Evolutionary conservation across 2,329 filamentous ascomycete genomes (phyloP), one percentile per base, ranked within the genome.

Genomic region (Neobulgaria alba): DNA sequence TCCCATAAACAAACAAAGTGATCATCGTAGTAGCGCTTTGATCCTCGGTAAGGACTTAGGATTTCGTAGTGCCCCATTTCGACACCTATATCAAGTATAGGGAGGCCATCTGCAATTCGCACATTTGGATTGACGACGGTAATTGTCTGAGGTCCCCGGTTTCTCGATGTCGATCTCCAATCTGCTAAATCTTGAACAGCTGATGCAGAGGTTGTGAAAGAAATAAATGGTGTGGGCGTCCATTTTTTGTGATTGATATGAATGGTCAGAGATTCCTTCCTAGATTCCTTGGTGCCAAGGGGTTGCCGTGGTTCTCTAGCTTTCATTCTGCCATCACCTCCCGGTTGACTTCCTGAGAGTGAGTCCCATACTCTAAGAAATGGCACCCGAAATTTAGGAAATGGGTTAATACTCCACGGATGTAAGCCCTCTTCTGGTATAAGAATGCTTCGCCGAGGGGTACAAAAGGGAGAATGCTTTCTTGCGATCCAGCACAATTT

Each of bases 1-100:
- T 48, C 39, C 47, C 45, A 49, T 35, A 49, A 35, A 44, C 45
- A 49, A 33, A 48, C 19, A 33, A 45, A 42, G 45, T 45, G 42
- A 45, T 48, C 29, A 17, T 33, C 35, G 29, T 49, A 48, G 33
- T 45, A 45, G 34, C 35, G 21, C 36, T 42, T 48, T n/a, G 7
- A 12, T 7, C 12, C 12, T 26, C 17, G 7, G 31, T 49, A 48
- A 12, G 45, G 45, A 33, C 48, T 41, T 37, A n/a, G 16, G 8
- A 49, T 30, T 15, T 26, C 23, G 35, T 48, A 49, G 23, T 48
- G 19, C 32, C 36, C 32, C 47, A 49, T 49, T 32, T 49, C 47
- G 31, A 33, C 36, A 32, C 10, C 12, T 17, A 42, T 29, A 23
- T 48, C 29, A 29, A 49, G 46, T 29, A 49, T 39, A 33, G 41